Base-by-base conservation (phyloP, 345 rosid genomes). In the Moricandia moricandioides region DNA sequence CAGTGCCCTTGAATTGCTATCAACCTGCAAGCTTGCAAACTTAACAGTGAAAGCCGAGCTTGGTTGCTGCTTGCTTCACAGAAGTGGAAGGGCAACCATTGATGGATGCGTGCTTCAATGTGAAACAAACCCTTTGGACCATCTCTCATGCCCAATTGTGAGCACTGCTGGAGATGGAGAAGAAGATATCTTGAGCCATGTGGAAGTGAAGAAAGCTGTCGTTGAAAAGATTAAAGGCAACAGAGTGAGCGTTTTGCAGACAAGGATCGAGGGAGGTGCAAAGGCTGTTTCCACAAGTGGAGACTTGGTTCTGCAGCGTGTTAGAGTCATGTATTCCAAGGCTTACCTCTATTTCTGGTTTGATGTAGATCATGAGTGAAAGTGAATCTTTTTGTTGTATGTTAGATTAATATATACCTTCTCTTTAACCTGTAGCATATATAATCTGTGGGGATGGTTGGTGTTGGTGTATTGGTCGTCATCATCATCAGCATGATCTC, bases 61-160 rank as follows among this genome's bases (percentile, higher is more conserved):
- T 0, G 99, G 99, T 4, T 89, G 96, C 85, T 95, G 98, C 80
- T 84, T 92, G 86, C 97, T 89, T 56, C 98, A 92, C 52, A 78
- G 92, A 83, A 89, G 91, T 73, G 99, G 99, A 76, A 89, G 88
- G 82, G 77, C 90, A 55, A 92, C 84, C n/a, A 86, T 92, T 29
- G 98, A 95, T 51, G 87, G 89, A n/a, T 95, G 99, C 72, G 73
- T 95, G 27, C 92, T 95, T 58, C 98, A 90, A 65, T 92, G 98
- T 11, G 96, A 90, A 55, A 74, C 91, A 0, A 84, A 86, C 73
- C 97, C 99, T 21, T 70, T 95, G 76, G 99, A 95, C 81, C 85
- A 84, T 72, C 93, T 95, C 51, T 95, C 99, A 5, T 90, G 85
- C 81, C 96, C 99, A 0, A 90, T 95, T 18, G 82, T 89, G 21